Evolutionary conservation across 169 alveolate genomes (phyloP), one percentile per base, ranked within the genome.

Genomic region (Plasmodium malariae): DNA sequence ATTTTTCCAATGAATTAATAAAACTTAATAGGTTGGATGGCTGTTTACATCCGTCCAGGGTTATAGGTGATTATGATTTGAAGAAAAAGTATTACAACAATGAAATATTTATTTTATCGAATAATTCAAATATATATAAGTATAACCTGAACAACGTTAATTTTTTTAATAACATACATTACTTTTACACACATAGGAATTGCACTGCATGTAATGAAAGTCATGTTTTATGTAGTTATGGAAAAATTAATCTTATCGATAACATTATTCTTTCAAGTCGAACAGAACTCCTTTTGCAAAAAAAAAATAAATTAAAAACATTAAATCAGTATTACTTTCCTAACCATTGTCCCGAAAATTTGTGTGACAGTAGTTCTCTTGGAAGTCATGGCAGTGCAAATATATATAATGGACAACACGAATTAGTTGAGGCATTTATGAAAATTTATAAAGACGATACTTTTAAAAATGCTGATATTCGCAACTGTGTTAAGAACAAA

Each of bases 31-130:
- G 91, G 37, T 40, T 83, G 17, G 70, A 83, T 68, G 85, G 74
- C 2, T 68, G 91, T 30, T 59, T 83, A 67, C 91, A 83, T 21
- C 91, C 91, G 1, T 83, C 74, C 11, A 67, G 91, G 21, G 91
- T 83, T 34, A 83, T 83, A 30, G 91, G 91, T 12, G 91, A 83
- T 60, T 68, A 83, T 54, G 91, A 83, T 43, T 26, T 83, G 28
- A 83, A 83, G 43, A 69, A 60, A 34, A 83, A 69, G 43, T 67
- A 55, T 60, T 30, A 43, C 21, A 45, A 2, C 5, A 19, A 17
- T 24, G 14, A 49, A 24, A 12, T 14, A 0, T 17, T 36, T 60
- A 55, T 68, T 30, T 32, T 83, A 28, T 68, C 91, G 17, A 83
- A 34, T 60, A 17, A 34, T 68, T 34, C 91, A 5, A 83, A 83